phyloP scores from a whole-genome alignment of 352 stramenopile species.

The Phytophthora sojae region DNA sequence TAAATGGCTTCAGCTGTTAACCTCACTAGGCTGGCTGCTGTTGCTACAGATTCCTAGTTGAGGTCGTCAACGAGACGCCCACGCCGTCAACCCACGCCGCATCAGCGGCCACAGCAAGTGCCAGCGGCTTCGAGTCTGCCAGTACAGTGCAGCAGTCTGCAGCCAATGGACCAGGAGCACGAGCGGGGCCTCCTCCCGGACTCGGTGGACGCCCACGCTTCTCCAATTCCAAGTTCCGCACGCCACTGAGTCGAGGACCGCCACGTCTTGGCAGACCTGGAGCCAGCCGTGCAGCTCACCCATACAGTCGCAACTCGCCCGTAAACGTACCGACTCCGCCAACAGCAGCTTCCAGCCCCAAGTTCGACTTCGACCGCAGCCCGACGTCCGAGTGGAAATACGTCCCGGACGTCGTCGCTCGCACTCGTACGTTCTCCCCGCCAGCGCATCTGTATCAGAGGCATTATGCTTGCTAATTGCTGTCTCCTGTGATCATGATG shows the following conservation, averaged over 20 bases:
- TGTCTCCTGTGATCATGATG: conserved; percentile 4
- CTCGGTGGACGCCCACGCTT: conserved; percentile 19
- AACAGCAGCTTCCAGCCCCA: conserved; percentile 2
- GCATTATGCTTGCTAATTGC: conserved; percentile 3
- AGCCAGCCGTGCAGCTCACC: conserved; percentile 12
- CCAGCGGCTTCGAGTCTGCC: conserved; percentile 12
- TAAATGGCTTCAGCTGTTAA: no score
- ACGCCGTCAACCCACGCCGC: background rate
- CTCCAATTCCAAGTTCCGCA: conserved; percentile 44
- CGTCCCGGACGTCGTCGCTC: conserved; percentile 44
- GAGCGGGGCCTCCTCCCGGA: background rate
- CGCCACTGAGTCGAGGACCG: conserved; percentile 26
- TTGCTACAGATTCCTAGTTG: conserved; percentile 66
- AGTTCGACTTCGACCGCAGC: conserved; percentile 63
- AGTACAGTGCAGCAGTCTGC: conserved; percentile 1
- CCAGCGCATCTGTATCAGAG: background rate
- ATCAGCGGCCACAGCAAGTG: background rate
- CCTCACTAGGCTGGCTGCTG: conserved; percentile 2
- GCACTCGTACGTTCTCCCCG: conserved; percentile 51
- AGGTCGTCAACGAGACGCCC: conserved; percentile 72
- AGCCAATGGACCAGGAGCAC: background rate
- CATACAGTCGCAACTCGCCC: conserved; percentile 20
- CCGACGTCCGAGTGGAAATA: conserved; percentile 76
- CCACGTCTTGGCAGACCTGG: conserved; percentile 25
- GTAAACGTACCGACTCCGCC: conserved; percentile 3